Evolutionary conservation across 2,329 filamentous ascomycete species (phyloP), one percentile per base, ranked within the genome.

Genomic region (Paraphaeosphaeria sporulosa): DNA sequence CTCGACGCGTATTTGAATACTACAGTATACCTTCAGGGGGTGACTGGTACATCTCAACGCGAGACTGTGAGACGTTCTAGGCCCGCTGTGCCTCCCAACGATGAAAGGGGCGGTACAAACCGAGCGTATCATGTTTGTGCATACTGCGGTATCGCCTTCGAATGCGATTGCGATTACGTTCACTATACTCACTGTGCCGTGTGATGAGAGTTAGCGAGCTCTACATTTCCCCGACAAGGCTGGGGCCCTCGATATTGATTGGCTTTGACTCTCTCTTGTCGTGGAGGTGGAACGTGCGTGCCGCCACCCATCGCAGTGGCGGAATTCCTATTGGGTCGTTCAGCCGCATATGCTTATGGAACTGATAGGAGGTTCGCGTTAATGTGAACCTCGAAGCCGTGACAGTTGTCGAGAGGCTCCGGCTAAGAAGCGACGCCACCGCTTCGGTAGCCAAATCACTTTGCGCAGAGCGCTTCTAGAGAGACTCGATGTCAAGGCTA

Each of bases 371-470:
- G 3, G 23, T 25, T 19, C 19, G 27, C 8, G 12, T n/a, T 5
- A 3, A 23, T 25, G 12, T 36, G 21, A n/a, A 25, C 19, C 12
- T 25, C 17, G 10, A 32, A 42, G 40, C 42, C 12, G 10, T 43
- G 21, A 13, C 9, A 7, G 42, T 23, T 21, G 42, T 23, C 42
- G 19, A 21, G 21, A 44, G 19, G 19, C 6, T 21, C 8, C 19
- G 10, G 42, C 17, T 38, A 6, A 12, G 17, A 9, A 25, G 30
- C 27, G 10, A 55, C 42, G 5, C 25, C 38, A 38, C 52, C 52
- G 30, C 42, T 55, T 47, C 52, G 44, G 52, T 47, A 36, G 42
- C 52, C 52, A 36, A 55, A 46, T 27, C 52, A 55, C 52, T 47
- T 27, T 25, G 8, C 7, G 47, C 23, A 23, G 51, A 34, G 40